Conservation (phyloP, 768 basidiomycete species). For the Lactifluus subvellereus region DNA sequence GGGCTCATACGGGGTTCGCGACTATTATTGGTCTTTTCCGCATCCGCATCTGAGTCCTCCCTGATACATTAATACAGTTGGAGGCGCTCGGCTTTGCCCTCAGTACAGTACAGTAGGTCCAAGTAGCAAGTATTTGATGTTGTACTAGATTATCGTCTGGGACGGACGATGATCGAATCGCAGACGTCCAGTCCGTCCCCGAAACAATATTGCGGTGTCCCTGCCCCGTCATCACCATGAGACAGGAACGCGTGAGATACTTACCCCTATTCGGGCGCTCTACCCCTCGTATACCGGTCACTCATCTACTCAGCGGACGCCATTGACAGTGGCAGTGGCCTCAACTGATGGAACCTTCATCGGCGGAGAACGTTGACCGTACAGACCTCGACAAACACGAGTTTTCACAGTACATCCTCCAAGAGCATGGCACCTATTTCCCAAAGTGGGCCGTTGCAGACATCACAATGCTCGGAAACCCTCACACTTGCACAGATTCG, state of each 20-base stretch:
- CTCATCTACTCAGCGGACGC: not conserved
- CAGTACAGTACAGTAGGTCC: no score
- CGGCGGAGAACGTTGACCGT: slow-evolving; percentile 2
- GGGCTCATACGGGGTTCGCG: not conserved
- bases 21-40: no score
- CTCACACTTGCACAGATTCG: slow-evolving; percentile 10
- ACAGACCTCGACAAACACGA: slow-evolving; percentile 16
- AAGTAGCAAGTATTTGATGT: no score
- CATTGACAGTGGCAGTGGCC: not conserved
- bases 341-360: slow-evolving; percentile 12
- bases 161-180: not conserved
- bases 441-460: slow-evolving; percentile 20
- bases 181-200: not conserved
- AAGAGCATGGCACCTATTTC: slow-evolving; percentile 22
- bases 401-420: slow-evolving; percentile 23
- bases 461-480: not conserved
- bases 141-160: not conserved
- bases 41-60: no score
- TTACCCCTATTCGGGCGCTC: not conserved
- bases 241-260: not conserved
- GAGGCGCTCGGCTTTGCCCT: no score
- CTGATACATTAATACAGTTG: no score
- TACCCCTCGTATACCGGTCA: not conserved
- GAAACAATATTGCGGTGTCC: not conserved
- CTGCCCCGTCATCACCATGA: not conserved